Conservation (phyloP, 2,329 filamentous ascomycete genomes). For the Hymenoscyphus scutula region DNA sequence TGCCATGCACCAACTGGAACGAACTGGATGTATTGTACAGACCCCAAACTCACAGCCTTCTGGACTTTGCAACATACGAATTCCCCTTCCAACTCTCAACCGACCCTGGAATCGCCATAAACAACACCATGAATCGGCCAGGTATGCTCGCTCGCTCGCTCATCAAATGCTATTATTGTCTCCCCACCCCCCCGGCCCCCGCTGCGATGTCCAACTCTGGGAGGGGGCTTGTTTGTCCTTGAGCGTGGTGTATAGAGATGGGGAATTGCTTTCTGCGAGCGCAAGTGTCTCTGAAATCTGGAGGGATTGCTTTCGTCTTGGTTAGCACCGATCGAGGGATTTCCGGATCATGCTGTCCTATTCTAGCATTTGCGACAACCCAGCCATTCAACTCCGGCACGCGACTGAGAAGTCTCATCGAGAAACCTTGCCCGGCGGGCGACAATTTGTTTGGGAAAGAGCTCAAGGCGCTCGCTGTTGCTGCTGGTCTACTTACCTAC, state of each 20-base stretch:
- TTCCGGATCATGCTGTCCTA: neutral
- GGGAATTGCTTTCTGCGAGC: neutral
- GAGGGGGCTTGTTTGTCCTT: conserved; percentile 8
- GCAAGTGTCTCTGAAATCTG: neutral
- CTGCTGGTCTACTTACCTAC: neutral
- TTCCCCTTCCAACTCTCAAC: neutral
- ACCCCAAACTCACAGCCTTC: conserved; percentile 8
- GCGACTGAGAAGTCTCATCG: conserved; percentile 4
- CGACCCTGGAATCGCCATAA: neutral
- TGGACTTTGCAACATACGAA: conserved; percentile 1
- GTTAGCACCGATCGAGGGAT: neutral
- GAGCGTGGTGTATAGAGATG: neutral
- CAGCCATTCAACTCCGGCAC: neutral
- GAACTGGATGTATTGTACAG: neutral
- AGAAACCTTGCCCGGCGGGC: neutral
- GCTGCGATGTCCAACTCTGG: conserved; percentile 19
- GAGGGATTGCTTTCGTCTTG: neutral
- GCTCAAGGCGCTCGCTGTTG: neutral
- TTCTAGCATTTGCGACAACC: conserved; percentile 1
- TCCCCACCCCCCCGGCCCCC: conserved; percentile 31
- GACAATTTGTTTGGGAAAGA: conserved; percentile 1
- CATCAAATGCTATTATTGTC: conserved; percentile 25
- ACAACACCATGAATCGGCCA: conserved; percentile 36
- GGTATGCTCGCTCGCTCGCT: conserved; percentile 30
- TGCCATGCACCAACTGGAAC: neutral